Base-by-base conservation (phyloP, 2,329 filamentous ascomycete species). In the Diplodia sapinea region DNA sequence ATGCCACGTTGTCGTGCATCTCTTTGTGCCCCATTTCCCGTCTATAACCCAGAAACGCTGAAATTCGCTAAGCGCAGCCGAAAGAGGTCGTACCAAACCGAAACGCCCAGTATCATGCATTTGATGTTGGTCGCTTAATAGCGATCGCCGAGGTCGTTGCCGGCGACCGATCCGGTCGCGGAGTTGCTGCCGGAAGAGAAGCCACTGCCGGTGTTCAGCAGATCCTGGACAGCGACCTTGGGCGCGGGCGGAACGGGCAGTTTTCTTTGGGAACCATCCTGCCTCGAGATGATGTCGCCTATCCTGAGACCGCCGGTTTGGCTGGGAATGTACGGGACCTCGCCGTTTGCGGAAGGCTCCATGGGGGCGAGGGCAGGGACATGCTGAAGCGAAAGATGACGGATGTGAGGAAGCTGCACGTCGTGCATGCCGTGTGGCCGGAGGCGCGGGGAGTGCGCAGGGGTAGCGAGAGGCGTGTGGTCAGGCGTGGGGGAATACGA, bases 391-490 rank as follows among this genome's bases (percentile, higher is more conserved):
- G 87, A 88, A 65, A 91, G 79, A 73, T 91, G 87, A 70, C 95
- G 90, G 73, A 99, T 88, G 52, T 92, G 93, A 38, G 95, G 94
- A 66, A 98, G 85, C 78, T 97, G 94, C 73, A 94, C 85, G 71
- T 91, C 89, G 71, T 83, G 85, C 70, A 85, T 83, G 71, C 83
- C 87, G 75, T 91, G 90, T 3, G 94, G 92, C 69, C 94, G 87
- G 72, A 99, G 85, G 52, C 95, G 92, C 63, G 95, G 95, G 20
- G 94, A 97, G 80, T 98, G 95, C 52, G 94, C 94, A 4, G 94
- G 94, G 5, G 94, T 99, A 33, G 94, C 94, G 67, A 98, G 88
- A n/a, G 94, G 94, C n/a, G 95, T 98, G 83, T 97, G 94, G 76
- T 98, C 94, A 12, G 94, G 95, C 1, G 94, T 99, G 4, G 94